Evolutionary conservation across 2,329 filamentous ascomycete species (phyloP).

Genomic region (Aspergillus clavatus): DNA sequence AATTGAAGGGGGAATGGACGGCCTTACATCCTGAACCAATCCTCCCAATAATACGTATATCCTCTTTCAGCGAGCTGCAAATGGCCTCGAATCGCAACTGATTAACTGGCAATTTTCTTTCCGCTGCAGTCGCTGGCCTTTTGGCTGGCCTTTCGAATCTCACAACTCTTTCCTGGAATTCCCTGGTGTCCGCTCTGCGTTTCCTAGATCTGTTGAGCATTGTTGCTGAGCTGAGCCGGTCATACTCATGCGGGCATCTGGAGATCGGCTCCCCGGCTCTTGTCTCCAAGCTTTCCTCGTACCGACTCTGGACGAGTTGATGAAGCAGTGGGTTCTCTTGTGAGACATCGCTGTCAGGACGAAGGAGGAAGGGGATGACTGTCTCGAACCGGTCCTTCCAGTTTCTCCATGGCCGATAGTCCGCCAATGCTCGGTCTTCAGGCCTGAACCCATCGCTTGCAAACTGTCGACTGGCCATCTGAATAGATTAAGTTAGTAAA

Average conservation of each 20-base stretch:
- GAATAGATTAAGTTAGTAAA: no score
- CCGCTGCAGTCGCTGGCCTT: background rate
- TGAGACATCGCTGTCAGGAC: slow-evolving; percentile 8
- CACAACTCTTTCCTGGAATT: background rate
- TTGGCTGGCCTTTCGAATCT: background rate
- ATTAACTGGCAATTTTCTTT: background rate
- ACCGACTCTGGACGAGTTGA: slow-evolving; percentile 6
- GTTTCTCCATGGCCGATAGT: no score
- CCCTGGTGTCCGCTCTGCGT: background rate
- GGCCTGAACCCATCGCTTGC: no score
- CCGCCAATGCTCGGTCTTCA: no score
- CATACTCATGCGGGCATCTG: slow-evolving; percentile 7
- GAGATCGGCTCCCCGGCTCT: slow-evolving; percentile 10
- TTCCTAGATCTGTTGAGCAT: background rate
- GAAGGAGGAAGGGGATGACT: slow-evolving; percentile 3
- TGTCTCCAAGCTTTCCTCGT: slow-evolving; percentile 5
- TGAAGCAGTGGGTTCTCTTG: slow-evolving; percentile 10
- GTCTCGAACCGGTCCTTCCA: background rate
- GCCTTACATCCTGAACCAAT: background rate
- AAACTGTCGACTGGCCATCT: no score
- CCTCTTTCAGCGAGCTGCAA: background rate
- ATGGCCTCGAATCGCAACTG: no score
- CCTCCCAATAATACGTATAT: background rate
- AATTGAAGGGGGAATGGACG: background rate
- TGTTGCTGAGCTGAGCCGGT: background rate